phyloP scores from a whole-genome alignment of 1,284 basidiomycete genomes.

The Tilletia indica region DNA sequence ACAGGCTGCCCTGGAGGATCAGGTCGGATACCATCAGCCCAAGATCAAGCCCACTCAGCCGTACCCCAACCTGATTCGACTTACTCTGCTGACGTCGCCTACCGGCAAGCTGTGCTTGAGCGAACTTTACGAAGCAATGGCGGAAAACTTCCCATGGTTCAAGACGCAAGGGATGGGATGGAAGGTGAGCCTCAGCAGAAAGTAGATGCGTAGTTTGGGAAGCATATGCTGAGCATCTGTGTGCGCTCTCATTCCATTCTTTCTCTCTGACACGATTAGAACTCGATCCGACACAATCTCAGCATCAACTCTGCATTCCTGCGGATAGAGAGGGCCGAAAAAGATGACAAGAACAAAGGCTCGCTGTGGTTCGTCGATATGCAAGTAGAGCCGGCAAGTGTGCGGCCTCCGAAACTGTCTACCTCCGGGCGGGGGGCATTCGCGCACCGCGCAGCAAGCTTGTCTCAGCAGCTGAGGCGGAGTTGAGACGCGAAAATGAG shows the following conservation, averaged over 20 bases:
- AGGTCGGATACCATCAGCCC: slow-evolving; percentile 13
- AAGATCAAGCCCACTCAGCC: neutral
- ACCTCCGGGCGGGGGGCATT: neutral
- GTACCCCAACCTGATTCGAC: slow-evolving; percentile 12
- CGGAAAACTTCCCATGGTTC: slow-evolving; percentile 14
- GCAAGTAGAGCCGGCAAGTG: slow-evolving; percentile 6
- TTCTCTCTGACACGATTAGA: neutral
- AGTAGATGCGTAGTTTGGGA: no score
- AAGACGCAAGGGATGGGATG: slow-evolving; percentile 9
- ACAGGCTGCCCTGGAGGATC: slow-evolving; percentile 1
- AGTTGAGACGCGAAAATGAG: neutral
- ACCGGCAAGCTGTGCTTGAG: slow-evolving; percentile 11
- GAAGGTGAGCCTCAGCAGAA: neutral
- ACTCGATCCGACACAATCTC: slow-evolving; percentile 17
- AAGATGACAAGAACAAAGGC: slow-evolving; percentile 1
- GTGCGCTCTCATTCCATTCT: neutral
- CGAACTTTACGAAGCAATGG: slow-evolving; percentile 12
- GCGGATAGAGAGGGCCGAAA: neutral
- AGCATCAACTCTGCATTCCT: slow-evolving; percentile 16
- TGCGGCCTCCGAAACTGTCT: neutral
- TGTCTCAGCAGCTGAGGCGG: slow-evolving; percentile 12
- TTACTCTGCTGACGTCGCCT: neutral
- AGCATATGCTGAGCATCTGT: no score
- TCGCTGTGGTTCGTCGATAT: slow-evolving; percentile 14
- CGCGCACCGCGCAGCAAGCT: slow-evolving; percentile 8